These are phyloP conservation scores for Globisporangium viniferum DNA, from an alignment of 352 stramenopile genomes.

Conservation along the genomic window DNA sequence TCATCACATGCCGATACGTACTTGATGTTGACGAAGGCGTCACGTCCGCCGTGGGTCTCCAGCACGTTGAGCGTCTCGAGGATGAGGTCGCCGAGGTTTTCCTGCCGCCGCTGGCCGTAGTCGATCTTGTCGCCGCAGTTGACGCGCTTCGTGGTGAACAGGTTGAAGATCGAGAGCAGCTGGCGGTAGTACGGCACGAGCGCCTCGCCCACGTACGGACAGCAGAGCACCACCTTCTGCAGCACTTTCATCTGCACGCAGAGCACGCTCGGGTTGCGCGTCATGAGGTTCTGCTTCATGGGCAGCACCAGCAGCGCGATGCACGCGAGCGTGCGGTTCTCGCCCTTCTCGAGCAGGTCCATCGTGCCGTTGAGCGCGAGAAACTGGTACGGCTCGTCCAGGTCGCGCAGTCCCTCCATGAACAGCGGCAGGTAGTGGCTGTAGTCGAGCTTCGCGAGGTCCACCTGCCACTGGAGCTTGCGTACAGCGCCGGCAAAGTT, in stretches of 20 bases:
- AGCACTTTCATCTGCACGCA: constrained; percentile 79
- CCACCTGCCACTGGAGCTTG: constrained; percentile 70
- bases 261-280: constrained; percentile 63
- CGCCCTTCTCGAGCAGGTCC: constrained; percentile 80
- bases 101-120: constrained; percentile 86
- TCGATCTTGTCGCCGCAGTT: constrained; percentile 94
- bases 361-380: constrained; percentile 72
- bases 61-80: constrained; percentile 88
- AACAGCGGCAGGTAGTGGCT: constrained; percentile 90
- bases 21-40: constrained; percentile 95
- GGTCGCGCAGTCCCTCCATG: constrained; percentile 89
- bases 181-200: constrained; percentile 92
- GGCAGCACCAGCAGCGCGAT: constrained; percentile 49
- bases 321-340: constrained; percentile 57
- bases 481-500: constrained; percentile 73
- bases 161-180: constrained; percentile 90
- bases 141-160: constrained; percentile 89
- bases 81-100: constrained; percentile 89
- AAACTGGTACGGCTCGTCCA: constrained; percentile 85
- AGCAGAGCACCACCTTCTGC: constrained; percentile 64
- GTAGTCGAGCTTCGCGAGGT: constrained; percentile 77
- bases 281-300: constrained; percentile 89
- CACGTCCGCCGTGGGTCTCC: constrained; percentile 74
- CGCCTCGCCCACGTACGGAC: constrained; percentile 79
- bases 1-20: constrained; percentile 13